Base-by-base conservation (phyloP, 805 yeast genomes). In the Nadsonia fulvescens region DNA sequence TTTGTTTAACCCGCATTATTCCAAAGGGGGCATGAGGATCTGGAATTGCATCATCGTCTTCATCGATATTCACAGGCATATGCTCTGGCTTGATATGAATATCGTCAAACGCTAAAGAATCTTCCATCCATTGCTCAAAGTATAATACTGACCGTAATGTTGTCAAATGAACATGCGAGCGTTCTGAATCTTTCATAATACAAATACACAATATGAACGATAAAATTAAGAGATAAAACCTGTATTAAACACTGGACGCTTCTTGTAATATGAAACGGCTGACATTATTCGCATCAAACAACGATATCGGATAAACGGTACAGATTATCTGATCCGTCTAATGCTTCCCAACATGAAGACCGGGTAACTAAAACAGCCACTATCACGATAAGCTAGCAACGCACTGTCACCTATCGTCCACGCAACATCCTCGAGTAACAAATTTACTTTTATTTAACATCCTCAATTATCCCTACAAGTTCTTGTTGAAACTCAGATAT, bases 101-200 rank as follows among this genome's bases (percentile, higher is more conserved):
- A 17, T 37, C 42, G 18, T 46, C 53, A 13, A 38, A 37, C 24
- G 37, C 41, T 10, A 49, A 35, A 23, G 39, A 39, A 29, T 37
- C 39, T 19, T 36, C 22, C 23, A 37, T 35, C 53, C 53, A 50
- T 14, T 45, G 40, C 9, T 41, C 40, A 21, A 40, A 42, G 11
- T 36, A 30, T 4, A 36, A 32, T 12, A 39, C 51, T n/a, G 39
- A 27, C 10, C 44, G 35, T 6, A 46, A 35, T 4, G 36, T 28
- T 3, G 29, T 31, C 24, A 43, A 36, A 25, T 49, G 54, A 13
- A 43, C 31, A n/a, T 42, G 43, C 13, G 43, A 28, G 15, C 49
- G 32, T 17, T 44, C 46, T 3, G 52, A 45, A 36, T 49, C 55
- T 24, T 33, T 32, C 37, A 22, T 24, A 17, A n/a, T 17, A 8